phyloP scores from a whole-genome alignment of 331 rosid genomes.

The Spiraea crenata region DNA sequence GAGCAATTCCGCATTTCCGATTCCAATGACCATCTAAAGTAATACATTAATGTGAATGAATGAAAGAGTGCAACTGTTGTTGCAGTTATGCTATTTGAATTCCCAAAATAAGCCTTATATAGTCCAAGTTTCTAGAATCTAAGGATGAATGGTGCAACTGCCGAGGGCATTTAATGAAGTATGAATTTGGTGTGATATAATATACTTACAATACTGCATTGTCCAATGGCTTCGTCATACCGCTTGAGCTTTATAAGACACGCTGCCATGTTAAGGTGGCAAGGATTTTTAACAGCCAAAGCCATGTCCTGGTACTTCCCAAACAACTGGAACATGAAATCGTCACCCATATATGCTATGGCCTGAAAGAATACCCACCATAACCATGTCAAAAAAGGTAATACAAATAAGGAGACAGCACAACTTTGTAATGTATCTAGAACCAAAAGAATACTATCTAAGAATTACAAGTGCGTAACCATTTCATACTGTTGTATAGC shows the following conservation, averaged over 20 bases:
- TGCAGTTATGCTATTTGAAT: background rate
- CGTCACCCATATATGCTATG: slow-evolving; percentile 90
- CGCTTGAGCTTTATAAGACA: slow-evolving; percentile 81
- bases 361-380: slow-evolving; percentile 47
- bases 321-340: slow-evolving; percentile 94
- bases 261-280: slow-evolving; percentile 92
- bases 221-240: slow-evolving; percentile 81
- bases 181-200: slow-evolving; percentile 2
- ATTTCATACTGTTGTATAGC: slow-evolving; percentile 99
- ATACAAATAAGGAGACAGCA: background rate
- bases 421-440: slow-evolving; percentile 6
- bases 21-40: background rate
- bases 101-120: slow-evolving; percentile 6
- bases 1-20: background rate
- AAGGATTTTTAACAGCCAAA: slow-evolving; percentile 87
- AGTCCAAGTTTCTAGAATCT: background rate
- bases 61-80: background rate
- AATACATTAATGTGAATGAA: background rate
- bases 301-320: slow-evolving; percentile 96
- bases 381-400: background rate
- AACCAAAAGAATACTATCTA: slow-evolving; percentile 19
- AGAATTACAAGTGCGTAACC: slow-evolving; percentile 55
- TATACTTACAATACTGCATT: slow-evolving; percentile 69
- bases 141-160: slow-evolving; percentile 8
- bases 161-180: slow-evolving; percentile 3